Evolutionary conservation across 2,329 filamentous ascomycete species (phyloP).

Genomic region (Aspergillus uvarum): DNA sequence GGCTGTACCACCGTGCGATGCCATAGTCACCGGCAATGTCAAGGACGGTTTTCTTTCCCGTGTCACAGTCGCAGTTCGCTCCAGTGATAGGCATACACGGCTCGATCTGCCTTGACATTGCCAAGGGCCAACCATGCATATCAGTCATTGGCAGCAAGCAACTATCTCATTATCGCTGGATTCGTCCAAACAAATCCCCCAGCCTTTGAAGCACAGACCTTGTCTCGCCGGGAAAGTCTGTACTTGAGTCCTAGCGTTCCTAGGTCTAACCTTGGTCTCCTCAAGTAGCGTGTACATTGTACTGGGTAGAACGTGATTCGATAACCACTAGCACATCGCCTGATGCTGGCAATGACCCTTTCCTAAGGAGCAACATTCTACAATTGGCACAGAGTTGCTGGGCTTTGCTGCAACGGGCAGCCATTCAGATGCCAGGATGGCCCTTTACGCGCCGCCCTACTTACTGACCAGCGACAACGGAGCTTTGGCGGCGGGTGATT

Average conservation of each 20-base stretch:
- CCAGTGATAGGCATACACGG: neutral
- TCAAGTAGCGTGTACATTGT: neutral
- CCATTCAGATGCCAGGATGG: neutral
- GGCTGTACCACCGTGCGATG: neutral
- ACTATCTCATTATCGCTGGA: neutral
- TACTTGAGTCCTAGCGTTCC: neutral
- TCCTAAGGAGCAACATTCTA: neutral
- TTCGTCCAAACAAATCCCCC: neutral
- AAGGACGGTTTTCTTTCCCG: neutral
- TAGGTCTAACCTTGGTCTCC: neutral
- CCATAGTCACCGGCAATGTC: neutral
- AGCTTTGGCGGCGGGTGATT: constrained; percentile 13
- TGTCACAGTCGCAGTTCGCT: neutral
- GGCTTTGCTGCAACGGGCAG: neutral
- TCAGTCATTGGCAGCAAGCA: neutral
- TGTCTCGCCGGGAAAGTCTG: neutral
- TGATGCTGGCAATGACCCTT: constrained; percentile 7
- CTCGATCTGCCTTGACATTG: neutral
- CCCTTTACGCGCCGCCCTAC: constrained; percentile 19
- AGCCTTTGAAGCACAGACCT: neutral
- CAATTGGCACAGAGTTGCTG: constrained; percentile 2
- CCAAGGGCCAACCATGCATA: neutral
- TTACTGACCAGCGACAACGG: constrained; percentile 16
- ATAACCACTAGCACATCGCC: neutral
- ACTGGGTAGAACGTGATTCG: neutral